Conservation (phyloP, 768 basidiomycete species). For the Chalciporus pseudorubinellus region DNA sequence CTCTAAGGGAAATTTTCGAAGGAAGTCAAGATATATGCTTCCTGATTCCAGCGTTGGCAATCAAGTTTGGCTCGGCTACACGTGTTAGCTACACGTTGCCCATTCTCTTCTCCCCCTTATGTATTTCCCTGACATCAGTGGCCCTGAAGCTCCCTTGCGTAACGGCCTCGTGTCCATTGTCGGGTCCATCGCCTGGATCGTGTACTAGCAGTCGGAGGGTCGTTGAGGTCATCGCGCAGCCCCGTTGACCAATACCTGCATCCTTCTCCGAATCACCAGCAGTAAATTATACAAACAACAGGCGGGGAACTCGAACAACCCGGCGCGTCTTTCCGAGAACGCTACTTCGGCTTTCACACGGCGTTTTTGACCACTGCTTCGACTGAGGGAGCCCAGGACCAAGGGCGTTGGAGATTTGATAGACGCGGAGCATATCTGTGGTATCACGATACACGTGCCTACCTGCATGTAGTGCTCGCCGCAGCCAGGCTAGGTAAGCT, state of each 20-base stretch:
- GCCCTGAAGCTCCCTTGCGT: constrained; percentile 26
- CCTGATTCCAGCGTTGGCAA: constrained; percentile 27
- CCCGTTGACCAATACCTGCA: constrained; percentile 1
- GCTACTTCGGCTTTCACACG: background rate
- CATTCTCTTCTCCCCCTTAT: constrained; percentile 21
- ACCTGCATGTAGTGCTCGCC: background rate
- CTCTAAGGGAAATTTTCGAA: constrained; percentile 36
- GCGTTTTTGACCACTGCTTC: background rate
- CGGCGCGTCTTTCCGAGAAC: background rate
- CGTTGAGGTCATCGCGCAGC: constrained; percentile 1
- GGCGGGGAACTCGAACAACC: too few species aligned
- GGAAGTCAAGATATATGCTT: constrained; percentile 37
- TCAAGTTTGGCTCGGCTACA: constrained; percentile 27
- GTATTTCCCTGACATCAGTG: constrained; percentile 13
- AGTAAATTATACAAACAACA: background rate
- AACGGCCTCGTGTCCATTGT: constrained; percentile 21
- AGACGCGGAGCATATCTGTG: constrained; percentile 5
- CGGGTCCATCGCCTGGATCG: constrained; percentile 4
- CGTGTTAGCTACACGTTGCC: constrained; percentile 36
- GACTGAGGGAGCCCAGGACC: constrained; percentile 14
- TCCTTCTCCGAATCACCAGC: background rate
- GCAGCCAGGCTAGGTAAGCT: constrained; percentile 1
- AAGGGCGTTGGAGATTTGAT: constrained; percentile 20
- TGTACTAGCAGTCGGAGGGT: constrained; percentile 6
- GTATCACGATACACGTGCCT: constrained; percentile 19